A percentile compares a stretch with the other conserved stretches of the same genome.
Evolutionary conservation across 1,284 basidiomycete species (phyloP).

Genomic region (Leccinum solheimii): DNA sequence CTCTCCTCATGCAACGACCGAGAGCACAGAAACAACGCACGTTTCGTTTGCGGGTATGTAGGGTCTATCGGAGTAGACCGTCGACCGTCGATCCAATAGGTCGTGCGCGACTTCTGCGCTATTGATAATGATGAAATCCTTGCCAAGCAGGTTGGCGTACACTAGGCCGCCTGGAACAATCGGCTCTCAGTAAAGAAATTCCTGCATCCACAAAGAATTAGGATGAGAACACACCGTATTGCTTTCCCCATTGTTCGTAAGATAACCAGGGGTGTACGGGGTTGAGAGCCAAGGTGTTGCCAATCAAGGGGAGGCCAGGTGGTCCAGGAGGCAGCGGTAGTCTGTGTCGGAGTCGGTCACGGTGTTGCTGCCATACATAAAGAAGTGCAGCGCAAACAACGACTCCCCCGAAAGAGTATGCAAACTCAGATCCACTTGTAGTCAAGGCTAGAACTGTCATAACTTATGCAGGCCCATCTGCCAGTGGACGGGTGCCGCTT

Average conservation of each 20-base stretch:
- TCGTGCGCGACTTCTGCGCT: constrained; percentile 38
- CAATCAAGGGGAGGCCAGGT: constrained; percentile 30
- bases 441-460: neutral
- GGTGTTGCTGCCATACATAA: constrained; percentile 20
- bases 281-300: constrained; percentile 25
- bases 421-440: constrained; percentile 3
- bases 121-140: constrained; percentile 42
- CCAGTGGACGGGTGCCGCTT: neutral
- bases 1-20: neutral
- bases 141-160: constrained; percentile 37
- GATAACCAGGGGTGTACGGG: constrained; percentile 28
- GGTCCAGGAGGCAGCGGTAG: constrained; percentile 34
- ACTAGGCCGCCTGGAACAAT: constrained; percentile 36
- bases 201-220: neutral
- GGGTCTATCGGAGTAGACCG: constrained; percentile 46
- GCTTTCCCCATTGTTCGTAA: constrained; percentile 33
- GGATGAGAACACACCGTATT: constrained; percentile 23
- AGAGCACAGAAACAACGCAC: constrained; percentile 12
- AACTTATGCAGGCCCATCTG: neutral
- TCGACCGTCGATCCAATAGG: constrained; percentile 42
- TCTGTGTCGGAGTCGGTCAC: constrained; percentile 15
- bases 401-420: too few relatives aligned
- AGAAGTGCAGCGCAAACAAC: neutral
- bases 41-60: constrained; percentile 21
- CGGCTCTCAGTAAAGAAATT: neutral